phyloP scores from a whole-genome alignment of 805 yeast species.

The Saturnispora diversa region DNA sequence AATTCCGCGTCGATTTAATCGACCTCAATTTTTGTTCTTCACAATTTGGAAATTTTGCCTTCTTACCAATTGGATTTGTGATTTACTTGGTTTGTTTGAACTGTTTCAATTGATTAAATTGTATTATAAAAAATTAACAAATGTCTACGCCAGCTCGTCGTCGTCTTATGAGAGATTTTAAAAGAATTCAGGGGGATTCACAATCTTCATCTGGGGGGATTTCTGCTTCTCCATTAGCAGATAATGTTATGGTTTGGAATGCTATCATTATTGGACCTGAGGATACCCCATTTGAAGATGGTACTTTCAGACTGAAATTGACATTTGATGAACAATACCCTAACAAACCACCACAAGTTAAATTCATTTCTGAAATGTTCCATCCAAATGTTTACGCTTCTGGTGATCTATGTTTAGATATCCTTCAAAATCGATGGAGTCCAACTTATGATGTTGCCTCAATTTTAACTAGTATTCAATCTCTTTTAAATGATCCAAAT shows the following conservation, averaged over 20 bases:
- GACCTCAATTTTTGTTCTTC: too few species aligned
- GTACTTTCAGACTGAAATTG: slow-evolving; percentile 78
- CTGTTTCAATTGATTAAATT: neutral
- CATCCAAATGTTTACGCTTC: slow-evolving; percentile 96
- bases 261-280: slow-evolving; percentile 97
- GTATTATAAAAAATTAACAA: slow-evolving; percentile 2
- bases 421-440: slow-evolving; percentile 94
- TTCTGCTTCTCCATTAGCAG: slow-evolving; percentile 93
- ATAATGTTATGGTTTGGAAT: slow-evolving; percentile 96
- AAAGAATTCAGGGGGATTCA: slow-evolving; percentile 96
- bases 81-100: too few species aligned
- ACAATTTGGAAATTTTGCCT: too few species aligned
- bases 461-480: slow-evolving; percentile 86
- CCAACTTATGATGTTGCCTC: slow-evolving; percentile 98
- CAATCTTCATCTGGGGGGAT: slow-evolving; percentile 72
- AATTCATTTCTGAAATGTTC: slow-evolving; percentile 89
- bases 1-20: slow-evolving; percentile 7
- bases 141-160: slow-evolving; percentile 99
- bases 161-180: slow-evolving; percentile 97
- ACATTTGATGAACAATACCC: slow-evolving; percentile 97
- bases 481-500: slow-evolving; percentile 90
- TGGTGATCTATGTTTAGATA: slow-evolving; percentile 94
- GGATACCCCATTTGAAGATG: slow-evolving; percentile 97
- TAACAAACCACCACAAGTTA: slow-evolving; percentile 90
- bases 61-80: too few species aligned